Evolutionary conservation across 2,329 filamentous ascomycete species (phyloP).

Genomic region (Fusarium chaquense): DNA sequence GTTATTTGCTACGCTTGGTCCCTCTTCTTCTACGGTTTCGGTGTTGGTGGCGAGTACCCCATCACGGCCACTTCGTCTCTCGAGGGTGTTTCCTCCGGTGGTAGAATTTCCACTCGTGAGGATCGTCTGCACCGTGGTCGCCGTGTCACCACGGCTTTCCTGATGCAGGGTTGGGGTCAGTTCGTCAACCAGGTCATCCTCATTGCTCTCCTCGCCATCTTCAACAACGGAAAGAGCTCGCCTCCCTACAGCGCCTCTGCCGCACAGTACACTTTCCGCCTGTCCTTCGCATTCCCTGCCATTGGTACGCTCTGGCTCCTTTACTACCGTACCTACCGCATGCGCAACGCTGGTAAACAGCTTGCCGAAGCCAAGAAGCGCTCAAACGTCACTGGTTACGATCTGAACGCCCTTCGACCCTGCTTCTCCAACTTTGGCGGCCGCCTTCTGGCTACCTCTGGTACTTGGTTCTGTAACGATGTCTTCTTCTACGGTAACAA

Average conservation of each 20-base stretch:
- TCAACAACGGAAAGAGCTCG: constrained; percentile 80
- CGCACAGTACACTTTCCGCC: constrained; percentile 89
- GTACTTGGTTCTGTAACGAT: constrained; percentile 95
- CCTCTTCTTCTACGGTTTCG: constrained; percentile 79
- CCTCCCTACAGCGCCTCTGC: constrained; percentile 82
- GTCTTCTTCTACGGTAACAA: constrained; percentile 99
- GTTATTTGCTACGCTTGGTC: constrained; percentile 97
- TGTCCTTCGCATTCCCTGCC: constrained; percentile 92
- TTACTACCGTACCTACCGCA: constrained; percentile 96
- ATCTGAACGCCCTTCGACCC: constrained; percentile 82
- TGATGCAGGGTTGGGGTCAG: constrained; percentile 99
- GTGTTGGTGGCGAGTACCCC: constrained; percentile 89
- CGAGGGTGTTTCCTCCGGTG: constrained; percentile 88
- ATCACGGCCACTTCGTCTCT: constrained; percentile 97
- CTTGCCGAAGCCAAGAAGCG: constrained; percentile 87
- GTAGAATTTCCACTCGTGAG: constrained; percentile 88
- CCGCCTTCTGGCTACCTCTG: constrained; percentile 86
- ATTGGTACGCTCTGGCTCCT: constrained; percentile 93
- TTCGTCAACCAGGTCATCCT: constrained; percentile 92
- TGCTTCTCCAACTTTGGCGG: constrained; percentile 87
- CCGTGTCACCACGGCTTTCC: constrained; percentile 93
- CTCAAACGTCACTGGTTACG: constrained; percentile 89
- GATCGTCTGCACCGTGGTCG: constrained; percentile 95
- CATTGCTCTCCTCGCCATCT: constrained; percentile 87
- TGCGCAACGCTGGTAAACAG: constrained; percentile 88